Conservation (phyloP, 441 rosid species). For the Populus hybrid region DNA sequence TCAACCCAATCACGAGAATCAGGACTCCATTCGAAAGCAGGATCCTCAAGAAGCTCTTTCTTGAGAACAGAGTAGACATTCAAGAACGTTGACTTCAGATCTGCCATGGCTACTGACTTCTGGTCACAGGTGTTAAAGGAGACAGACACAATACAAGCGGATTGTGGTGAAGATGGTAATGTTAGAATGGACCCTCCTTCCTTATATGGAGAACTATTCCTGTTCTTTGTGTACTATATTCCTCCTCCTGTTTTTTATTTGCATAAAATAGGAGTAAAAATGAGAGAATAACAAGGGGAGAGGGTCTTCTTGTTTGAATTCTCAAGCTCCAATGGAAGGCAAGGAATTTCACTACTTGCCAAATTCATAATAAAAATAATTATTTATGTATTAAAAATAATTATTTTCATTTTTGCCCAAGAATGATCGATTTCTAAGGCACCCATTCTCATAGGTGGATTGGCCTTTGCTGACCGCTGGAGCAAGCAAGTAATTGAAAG, state of each 20-base stretch:
- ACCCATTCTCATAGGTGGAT: too few relatives aligned
- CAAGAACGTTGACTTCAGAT: slow-evolving; percentile 62
- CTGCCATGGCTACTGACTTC: slow-evolving; percentile 41
- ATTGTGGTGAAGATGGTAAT: not conserved
- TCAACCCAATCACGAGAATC: slow-evolving; percentile 68
- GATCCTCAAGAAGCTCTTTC: slow-evolving; percentile 64
- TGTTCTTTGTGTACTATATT: too few relatives aligned
- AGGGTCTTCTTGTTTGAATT: not conserved
- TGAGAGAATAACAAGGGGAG: not conserved
- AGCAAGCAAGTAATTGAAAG: too few relatives aligned
- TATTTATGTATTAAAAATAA: too few relatives aligned
- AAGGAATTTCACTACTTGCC: not conserved
- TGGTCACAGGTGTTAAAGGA: not conserved
- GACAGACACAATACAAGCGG: not conserved
- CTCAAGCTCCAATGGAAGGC: not conserved
- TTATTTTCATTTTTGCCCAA: too few relatives aligned
- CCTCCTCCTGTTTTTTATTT: not conserved
- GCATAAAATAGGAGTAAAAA: not conserved
- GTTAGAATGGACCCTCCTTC: not conserved
- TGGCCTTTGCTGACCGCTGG: too few relatives aligned
- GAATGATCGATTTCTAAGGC: too few relatives aligned
- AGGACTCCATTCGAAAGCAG: slow-evolving; percentile 60
- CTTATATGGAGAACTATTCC: too few relatives aligned
- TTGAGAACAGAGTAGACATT: slow-evolving; percentile 51
- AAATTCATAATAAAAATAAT: not conserved